These are phyloP conservation scores for Scutellospora calospora DNA, from an alignment of 371 early-diverging fungal genomes.

Conservation along the genomic window DNA sequence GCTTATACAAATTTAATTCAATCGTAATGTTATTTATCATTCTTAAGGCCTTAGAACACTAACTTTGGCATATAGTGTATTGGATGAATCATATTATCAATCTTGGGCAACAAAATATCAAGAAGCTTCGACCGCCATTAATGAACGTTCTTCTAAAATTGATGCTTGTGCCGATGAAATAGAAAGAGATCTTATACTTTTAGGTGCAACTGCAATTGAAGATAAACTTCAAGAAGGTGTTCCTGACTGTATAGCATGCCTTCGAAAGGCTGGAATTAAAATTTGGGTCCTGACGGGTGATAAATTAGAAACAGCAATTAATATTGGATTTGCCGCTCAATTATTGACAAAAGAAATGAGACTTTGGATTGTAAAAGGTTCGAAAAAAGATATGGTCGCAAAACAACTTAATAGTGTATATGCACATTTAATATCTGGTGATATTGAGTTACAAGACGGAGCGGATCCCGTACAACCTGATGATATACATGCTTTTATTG, in stretches of 20 bases:
- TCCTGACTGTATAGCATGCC: slow-evolving; percentile 86
- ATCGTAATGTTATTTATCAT: slow-evolving; percentile 25
- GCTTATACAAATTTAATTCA: not conserved
- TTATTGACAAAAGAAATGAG: slow-evolving; percentile 78
- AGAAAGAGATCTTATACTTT: slow-evolving; percentile 79
- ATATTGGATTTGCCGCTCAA: slow-evolving; percentile 92
- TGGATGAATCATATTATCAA: slow-evolving; percentile 74
- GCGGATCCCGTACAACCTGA: slow-evolving; percentile 41
- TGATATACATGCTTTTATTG: slow-evolving; percentile 74
- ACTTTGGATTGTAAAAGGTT: slow-evolving; percentile 75
- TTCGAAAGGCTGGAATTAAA: slow-evolving; percentile 93
- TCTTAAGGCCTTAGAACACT: slow-evolving; percentile 86
- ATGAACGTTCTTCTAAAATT: slow-evolving; percentile 77
- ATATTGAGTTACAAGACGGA: not conserved
- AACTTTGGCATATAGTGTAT: slow-evolving; percentile 77
- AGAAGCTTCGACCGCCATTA: slow-evolving; percentile 74
- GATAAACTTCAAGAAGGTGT: slow-evolving; percentile 98
- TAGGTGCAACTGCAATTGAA: slow-evolving; percentile 98
- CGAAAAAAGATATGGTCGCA: slow-evolving; percentile 53
- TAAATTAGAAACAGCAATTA: slow-evolving; percentile 99
- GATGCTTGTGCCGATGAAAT: slow-evolving; percentile 78
- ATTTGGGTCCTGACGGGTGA: slow-evolving; percentile 99
- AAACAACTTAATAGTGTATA: slow-evolving; percentile 58
- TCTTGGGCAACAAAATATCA: slow-evolving; percentile 74
- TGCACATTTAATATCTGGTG: slow-evolving; percentile 44